Evolutionary conservation across 2,329 filamentous ascomycete genomes (phyloP).

Genomic region (Aspergillus fischeri): DNA sequence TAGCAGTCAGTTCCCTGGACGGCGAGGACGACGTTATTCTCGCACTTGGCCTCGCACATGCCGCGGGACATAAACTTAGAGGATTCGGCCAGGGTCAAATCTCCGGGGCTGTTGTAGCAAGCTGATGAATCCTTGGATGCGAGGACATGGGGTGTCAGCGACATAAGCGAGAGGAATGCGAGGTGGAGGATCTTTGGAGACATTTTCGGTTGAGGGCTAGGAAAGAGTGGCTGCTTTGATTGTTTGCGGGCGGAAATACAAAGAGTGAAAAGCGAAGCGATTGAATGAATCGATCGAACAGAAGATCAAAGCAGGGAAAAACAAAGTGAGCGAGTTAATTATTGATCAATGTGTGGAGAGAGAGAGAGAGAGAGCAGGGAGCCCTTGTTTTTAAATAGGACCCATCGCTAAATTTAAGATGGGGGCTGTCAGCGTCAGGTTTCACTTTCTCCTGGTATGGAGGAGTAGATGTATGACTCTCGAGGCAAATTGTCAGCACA

Average conservation of each 20-base stretch:
- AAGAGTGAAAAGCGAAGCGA: neutral
- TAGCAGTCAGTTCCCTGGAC: conserved; percentile 19
- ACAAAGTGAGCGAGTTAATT: neutral
- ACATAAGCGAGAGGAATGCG: conserved; percentile 5
- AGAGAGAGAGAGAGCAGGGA: neutral
- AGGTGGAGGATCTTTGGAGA: conserved; percentile 1
- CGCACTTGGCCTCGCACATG: conserved; percentile 6
- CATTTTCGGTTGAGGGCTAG: neutral
- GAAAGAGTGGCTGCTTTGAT: neutral
- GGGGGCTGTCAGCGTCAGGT: neutral
- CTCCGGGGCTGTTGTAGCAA: conserved; percentile 10
- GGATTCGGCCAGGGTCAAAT: neutral
- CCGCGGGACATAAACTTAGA: conserved; percentile 2
- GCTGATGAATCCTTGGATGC: neutral
- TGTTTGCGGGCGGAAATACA: neutral
- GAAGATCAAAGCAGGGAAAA: conserved; percentile 1
- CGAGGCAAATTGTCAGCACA: conserved; percentile 8
- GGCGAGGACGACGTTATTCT: conserved; percentile 14
- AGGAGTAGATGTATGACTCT: conserved; percentile 6
- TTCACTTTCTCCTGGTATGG: neutral
- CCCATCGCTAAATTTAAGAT: neutral
- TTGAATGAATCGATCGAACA: neutral
- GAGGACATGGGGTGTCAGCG: neutral
- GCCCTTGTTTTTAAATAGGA: neutral
- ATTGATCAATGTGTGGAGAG: neutral